Evolutionary conservation across 1,284 basidiomycete genomes (phyloP), one percentile per base, ranked within the genome.

Genomic region (Schizopora paradoxa): DNA sequence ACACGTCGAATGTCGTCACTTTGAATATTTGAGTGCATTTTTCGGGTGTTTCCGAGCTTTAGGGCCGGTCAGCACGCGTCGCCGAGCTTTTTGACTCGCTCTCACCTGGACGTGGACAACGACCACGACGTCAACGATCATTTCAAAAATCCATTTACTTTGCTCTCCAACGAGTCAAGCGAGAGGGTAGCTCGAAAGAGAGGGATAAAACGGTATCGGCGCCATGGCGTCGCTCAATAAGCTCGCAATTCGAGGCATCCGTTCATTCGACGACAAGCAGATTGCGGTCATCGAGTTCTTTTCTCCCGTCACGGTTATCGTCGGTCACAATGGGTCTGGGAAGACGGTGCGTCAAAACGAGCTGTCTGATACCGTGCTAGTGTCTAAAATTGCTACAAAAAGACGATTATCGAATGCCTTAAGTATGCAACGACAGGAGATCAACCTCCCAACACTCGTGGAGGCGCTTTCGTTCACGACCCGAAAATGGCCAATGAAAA

Each of bases 381-480:
- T 48, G 21, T 36, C 42, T 29, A 16, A 21, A 13, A 28, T 21
- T 32, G 6, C 43, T 7, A n/a, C n/a, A n/a, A n/a, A n/a, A 55
- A 79, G 59, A 99, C 95, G 1, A 90, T 99, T 62, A 99, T 99
- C 65, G 96, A 99, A 72, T 99, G 95, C 66, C 79, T 99, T 61
- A 99, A 99, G 70, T 99, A 99, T 63, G 92, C 92, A 4, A 97
- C 95, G 0, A 99, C 96, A 0, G 96, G 96, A 26, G 94, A 99
- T 64, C 83, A 99, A 56, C 96, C 96, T 0, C 92, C 96, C 0
- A 97, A 97, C 62, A 93, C 94, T 25, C 93, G 95, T 54, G 95
- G 95, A 22, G 96, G 96, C 23, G 96, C 96, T 0, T 99, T 99
- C 62, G 72, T 99, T 5, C 95, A 99, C 63, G 96, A 99, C 66